Evolutionary conservation across 1,284 basidiomycete species (phyloP), one percentile per base, ranked within the genome.

Genomic region (Melanopsichium pennsylvanicum): DNA sequence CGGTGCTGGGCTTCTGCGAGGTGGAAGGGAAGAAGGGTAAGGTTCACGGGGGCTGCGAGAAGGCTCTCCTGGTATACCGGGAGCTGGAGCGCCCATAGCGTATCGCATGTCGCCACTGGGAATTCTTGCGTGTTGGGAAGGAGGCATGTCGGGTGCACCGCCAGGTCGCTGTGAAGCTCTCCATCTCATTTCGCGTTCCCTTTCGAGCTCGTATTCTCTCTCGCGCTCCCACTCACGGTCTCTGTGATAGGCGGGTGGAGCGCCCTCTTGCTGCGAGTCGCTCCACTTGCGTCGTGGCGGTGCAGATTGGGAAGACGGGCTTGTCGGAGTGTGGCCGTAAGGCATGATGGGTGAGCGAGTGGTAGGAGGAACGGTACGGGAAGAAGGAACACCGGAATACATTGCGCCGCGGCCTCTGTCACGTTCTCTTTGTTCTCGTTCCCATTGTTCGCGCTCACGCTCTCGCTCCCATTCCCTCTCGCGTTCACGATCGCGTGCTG

Each of bases 281-380:
- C 72, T 72, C 74, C 72, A 74, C 37, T 75, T 71, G 51, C 72
- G 58, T 13, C 72, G 41, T 6, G 72, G 51, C 35, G 61, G 59
- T 29, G 47, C 62, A 4, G 60, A 48, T n/a, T 70, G 52, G 10
- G 63, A 60, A 8, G 71, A 51, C 4, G 70, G 58, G 26, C 49
- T 62, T 22, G 42, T 50, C n/a, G 52, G 41, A 19, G 54, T 18
- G 29, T 48, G 57, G 5, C 46, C 48, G 43, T 43, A 61, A 1
- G 59, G 47, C 39, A 34, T 45, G 48, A 50, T 54, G 25, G 68
- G 58, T 31, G 59, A 69, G 19, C 55, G 57, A 26, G 47, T 21
- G 16, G 51, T 47, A n/a, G 64, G 58, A 27, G 59, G 59, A 4
- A 35, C 49, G 19, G 31, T 49, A 26, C 59, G 59, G 21, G 51